A percentile compares a stretch with the other conserved stretches of the same genome.
Conservation (phyloP, 1,284 basidiomycete species). For the Malassezia pachydermatis region DNA sequence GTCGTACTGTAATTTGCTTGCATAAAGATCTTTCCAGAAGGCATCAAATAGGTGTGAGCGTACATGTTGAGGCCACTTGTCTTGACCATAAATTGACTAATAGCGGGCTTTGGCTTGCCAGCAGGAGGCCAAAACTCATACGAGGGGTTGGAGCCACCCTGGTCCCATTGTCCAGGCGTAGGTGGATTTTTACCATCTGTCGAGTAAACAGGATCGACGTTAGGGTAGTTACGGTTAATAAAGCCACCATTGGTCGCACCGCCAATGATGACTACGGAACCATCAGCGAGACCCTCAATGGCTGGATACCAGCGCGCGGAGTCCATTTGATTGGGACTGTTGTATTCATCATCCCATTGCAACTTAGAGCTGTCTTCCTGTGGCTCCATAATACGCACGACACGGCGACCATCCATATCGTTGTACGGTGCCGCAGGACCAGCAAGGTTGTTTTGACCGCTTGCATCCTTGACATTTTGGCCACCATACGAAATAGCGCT, state of each 20-base stretch:
- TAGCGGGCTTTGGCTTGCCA: slow-evolving; percentile 13
- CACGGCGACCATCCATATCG: slow-evolving; percentile 39
- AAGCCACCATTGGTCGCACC: slow-evolving; percentile 41
- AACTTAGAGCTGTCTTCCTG: slow-evolving; percentile 18
- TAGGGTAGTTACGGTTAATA: slow-evolving; percentile 46
- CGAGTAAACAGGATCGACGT: slow-evolving; percentile 30
- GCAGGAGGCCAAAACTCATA: slow-evolving; percentile 43
- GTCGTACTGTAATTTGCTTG: slow-evolving; percentile 44
- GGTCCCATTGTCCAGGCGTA: slow-evolving; percentile 6
- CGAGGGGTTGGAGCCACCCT: slow-evolving; percentile 35
- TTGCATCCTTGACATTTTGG: slow-evolving; percentile 2
- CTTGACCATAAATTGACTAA: slow-evolving; percentile 36
- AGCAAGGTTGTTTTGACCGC: slow-evolving; percentile 8
- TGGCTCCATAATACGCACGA: slow-evolving; percentile 42
- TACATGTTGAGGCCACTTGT: slow-evolving; percentile 48
- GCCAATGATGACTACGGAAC: slow-evolving; percentile 40
- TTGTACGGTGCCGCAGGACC: slow-evolving; percentile 24
- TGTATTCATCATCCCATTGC: slow-evolving; percentile 29
- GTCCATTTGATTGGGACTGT: slow-evolving; percentile 27
- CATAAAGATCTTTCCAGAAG: slow-evolving; percentile 45
- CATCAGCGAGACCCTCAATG: slow-evolving; percentile 43
- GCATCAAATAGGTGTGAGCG: slow-evolving; percentile 46
- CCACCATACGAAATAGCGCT: slow-evolving; percentile 46
- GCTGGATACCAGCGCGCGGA: slow-evolving; percentile 45
- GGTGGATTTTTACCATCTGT: slow-evolving; percentile 22